Evolutionary conservation across 306 rosid species (phyloP), one percentile per base, ranked within the genome.

Genomic region (Abrus pulchellus): DNA sequence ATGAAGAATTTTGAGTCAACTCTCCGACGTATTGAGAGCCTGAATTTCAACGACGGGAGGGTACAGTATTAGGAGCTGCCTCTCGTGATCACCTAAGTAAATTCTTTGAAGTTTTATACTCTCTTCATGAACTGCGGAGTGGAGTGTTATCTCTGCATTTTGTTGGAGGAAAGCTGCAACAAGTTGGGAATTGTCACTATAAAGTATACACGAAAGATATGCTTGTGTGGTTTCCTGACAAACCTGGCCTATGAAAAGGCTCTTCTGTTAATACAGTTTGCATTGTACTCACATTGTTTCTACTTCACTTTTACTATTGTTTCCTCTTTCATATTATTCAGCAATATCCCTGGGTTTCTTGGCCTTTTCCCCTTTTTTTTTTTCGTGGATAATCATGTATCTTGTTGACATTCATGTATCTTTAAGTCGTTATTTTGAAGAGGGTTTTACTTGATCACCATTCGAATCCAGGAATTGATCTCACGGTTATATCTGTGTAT

Each of bases 31-130:
- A 88, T 95, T 34, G 98, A 95, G 83, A 85, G 91, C 90, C 88
- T 95, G 79, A 90, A 82, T 78, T 90, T 95, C 79, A 93, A 73
- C 9, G 97, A 95, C 38, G 94, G 93, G 86, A 95, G 92, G 93
- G 91, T 85, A 83, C 90, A 90, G 82, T 86, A 87, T 85, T 92
- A 94, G 91, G 80, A 59, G 87, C 83, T 44, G 87, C 85, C 71
- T 6, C 72, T 61, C 69, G 79, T 81, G 47, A 32, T 80, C 65
- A 64, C 7, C 13, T 30, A 33, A 78, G 93, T 87, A 88, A 81
- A 86, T 83, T 86, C 68, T 14, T 32, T 27, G 20, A 56, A 80
- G 34, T 20, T 73, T 45, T 66, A 73, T 77, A 82, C 87, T 63
- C 53, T 75, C 78, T 56, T 77, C 77, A 52, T 56, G 64, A 62